A percentile compares a stretch with the other conserved stretches of the same genome.
phyloP scores from a whole-genome alignment of 1,139 yeast genomes.

The Yamadazyma aaseri region DNA sequence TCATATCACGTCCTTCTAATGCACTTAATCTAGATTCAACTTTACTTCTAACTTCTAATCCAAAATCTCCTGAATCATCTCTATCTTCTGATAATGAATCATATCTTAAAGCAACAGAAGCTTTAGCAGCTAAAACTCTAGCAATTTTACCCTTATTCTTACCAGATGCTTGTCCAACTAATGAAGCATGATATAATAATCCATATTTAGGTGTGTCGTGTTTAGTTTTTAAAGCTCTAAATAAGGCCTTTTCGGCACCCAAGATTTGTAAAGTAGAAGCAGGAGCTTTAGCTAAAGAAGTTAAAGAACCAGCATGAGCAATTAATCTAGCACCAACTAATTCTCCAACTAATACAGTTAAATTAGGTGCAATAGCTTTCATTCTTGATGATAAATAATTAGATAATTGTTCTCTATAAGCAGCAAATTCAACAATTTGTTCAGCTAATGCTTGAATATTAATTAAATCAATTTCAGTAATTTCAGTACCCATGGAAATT shows the following conservation, averaged over 20 bases:
- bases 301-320: conserved; percentile 97
- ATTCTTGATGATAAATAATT: conserved; percentile 90
- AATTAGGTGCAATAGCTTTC: conserved; percentile 97
- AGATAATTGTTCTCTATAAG: conserved; percentile 85
- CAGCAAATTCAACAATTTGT: conserved; percentile 90
- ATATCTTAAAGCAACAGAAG: conserved; percentile 93
- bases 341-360: conserved; percentile 95
- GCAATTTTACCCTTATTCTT: conserved; percentile 99
- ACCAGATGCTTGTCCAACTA: conserved; percentile 94
- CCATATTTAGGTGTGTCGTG: conserved; percentile 99
- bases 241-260: conserved; percentile 98
- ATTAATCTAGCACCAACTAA: conserved; percentile 97
- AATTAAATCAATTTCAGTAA: conserved; percentile 88
- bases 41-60: conserved; percentile 87
- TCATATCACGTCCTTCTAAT: conserved; percentile 90
- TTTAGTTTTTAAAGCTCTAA: conserved; percentile 97
- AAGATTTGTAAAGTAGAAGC: conserved; percentile 97
- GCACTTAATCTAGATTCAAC: conserved; percentile 94
- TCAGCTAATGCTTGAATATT: conserved; percentile 90
- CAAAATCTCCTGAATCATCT: conserved; percentile 92
- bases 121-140: conserved; percentile 97
- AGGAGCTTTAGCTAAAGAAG: conserved; percentile 95
- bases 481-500: conserved; percentile 99
- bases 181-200: conserved; percentile 92
- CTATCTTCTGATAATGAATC: conserved; percentile 97